Evolutionary conservation across 2,329 filamentous ascomycete genomes (phyloP).

Genomic region (Ascochyta koolunga): DNA sequence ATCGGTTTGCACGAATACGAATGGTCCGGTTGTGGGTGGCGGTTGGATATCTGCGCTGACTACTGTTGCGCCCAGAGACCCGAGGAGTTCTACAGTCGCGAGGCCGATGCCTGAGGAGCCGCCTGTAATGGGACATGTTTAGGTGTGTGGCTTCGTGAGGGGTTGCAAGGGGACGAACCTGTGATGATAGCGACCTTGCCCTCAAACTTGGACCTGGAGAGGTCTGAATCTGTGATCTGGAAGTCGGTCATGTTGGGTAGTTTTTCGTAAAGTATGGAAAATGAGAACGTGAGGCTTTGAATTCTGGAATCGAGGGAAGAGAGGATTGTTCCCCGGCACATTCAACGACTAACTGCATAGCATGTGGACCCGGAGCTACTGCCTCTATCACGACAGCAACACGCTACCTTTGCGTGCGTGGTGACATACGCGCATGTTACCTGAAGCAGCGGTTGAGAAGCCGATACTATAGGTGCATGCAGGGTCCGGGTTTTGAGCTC

Average conservation of each 20-base stretch:
- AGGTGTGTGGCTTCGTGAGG: neutral
- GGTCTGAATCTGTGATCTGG: slow-evolving; percentile 28
- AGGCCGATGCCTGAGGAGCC: slow-evolving; percentile 66
- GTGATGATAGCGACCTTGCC: slow-evolving; percentile 31
- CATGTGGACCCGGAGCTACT: slow-evolving; percentile 5
- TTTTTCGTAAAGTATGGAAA: neutral
- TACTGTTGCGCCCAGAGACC: slow-evolving; percentile 61
- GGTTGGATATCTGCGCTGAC: slow-evolving; percentile 61
- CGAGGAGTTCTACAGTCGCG: slow-evolving; percentile 59
- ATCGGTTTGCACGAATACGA: slow-evolving; percentile 44
- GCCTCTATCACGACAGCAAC: neutral
- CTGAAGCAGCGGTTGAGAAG: neutral
- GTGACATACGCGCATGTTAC: slow-evolving; percentile 1
- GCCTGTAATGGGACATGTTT: slow-evolving; percentile 43
- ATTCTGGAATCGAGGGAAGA: neutral
- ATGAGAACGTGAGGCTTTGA: neutral
- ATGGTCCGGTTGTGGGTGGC: slow-evolving; percentile 29
- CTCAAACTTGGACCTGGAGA: slow-evolving; percentile 22
- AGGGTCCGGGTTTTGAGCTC: slow-evolving; percentile 2
- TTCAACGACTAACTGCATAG: neutral
- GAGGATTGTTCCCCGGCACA: neutral
- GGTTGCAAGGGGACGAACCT: slow-evolving; percentile 10
- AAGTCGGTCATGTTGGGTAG: slow-evolving; percentile 25
- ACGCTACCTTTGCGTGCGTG: neutral
- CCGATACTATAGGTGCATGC: neutral